Evolutionary conservation across 805 yeast genomes (phyloP).

Genomic region (Nakazawaea laoshanensis): DNA sequence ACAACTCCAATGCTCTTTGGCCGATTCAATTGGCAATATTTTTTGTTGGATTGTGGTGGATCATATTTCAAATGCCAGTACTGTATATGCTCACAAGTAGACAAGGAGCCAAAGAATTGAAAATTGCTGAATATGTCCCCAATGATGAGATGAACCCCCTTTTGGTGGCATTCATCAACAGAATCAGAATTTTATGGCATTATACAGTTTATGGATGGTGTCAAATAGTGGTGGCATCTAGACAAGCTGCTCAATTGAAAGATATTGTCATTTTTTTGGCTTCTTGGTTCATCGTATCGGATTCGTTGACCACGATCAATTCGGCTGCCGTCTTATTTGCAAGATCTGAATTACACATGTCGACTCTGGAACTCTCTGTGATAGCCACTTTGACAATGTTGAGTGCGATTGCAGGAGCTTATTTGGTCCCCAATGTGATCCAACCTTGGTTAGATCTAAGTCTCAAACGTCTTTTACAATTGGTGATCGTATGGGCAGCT

Average conservation of each 20-base stretch:
- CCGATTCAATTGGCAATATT: slow-evolving; percentile 53
- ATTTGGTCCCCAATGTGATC: slow-evolving; percentile 38
- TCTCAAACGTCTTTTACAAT: slow-evolving; percentile 40
- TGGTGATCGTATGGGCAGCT: slow-evolving; percentile 51
- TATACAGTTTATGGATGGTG: slow-evolving; percentile 55
- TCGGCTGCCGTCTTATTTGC: slow-evolving; percentile 76
- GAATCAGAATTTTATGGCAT: slow-evolving; percentile 13
- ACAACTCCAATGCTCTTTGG: slow-evolving; percentile 15
- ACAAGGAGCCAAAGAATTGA: slow-evolving; percentile 19
- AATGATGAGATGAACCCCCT: not conserved
- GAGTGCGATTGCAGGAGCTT: slow-evolving; percentile 63
- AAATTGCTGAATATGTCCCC: not conserved
- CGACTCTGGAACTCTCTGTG: slow-evolving; percentile 53
- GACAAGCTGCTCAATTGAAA: slow-evolving; percentile 47
- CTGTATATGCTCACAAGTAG: slow-evolving; percentile 35
- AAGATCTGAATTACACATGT: slow-evolving; percentile 60
- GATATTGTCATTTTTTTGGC: slow-evolving; percentile 60
- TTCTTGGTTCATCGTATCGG: slow-evolving; percentile 75
- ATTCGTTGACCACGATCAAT: slow-evolving; percentile 69
- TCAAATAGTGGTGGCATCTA: slow-evolving; percentile 45
- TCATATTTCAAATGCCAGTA: slow-evolving; percentile 59
- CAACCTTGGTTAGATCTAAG: slow-evolving; percentile 28
- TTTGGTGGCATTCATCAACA: slow-evolving; percentile 8
- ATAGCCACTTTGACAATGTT: slow-evolving; percentile 61
- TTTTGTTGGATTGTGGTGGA: slow-evolving; percentile 74